Conservation (phyloP, 345 rosid species). For the Eucalyptus regnans region DNA sequence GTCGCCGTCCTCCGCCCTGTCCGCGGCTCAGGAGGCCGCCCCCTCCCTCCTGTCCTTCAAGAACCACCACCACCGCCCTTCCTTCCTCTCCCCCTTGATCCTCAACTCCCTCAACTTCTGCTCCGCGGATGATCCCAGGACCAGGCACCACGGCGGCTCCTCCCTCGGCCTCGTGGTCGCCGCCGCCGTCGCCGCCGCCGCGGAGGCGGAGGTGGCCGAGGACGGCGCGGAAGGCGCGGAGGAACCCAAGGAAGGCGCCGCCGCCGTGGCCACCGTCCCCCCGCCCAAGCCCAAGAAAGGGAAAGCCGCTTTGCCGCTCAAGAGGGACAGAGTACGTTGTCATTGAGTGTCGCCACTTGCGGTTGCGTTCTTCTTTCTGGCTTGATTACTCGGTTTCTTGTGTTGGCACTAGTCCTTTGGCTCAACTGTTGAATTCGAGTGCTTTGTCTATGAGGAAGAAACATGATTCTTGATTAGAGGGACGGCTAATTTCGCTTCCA, state of each 20-base stretch:
- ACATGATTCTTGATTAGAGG: background rate
- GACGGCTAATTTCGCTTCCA: background rate
- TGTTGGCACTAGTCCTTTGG: background rate
- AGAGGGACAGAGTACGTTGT: conserved; percentile 71
- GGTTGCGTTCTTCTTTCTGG: background rate
- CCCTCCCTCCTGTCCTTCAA: conserved; percentile 42
- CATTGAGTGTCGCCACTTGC: background rate
- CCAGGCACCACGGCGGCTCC: background rate
- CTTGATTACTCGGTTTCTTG: background rate
- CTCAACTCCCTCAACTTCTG: background rate
- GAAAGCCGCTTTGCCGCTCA: conserved; percentile 70
- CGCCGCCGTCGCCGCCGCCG: conserved; percentile 26
- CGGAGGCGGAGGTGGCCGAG: conserved; percentile 42
- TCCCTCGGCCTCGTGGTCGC: background rate
- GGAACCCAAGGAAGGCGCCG: conserved; percentile 8
- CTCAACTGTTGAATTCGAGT: background rate
- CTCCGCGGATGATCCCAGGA: background rate
- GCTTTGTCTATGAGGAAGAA: background rate
- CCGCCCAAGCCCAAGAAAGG: conserved; percentile 77
- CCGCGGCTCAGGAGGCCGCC: conserved; percentile 35
- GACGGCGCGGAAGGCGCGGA: conserved; percentile 7
- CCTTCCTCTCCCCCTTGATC: conserved; percentile 11
- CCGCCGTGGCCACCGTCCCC: conserved; percentile 8
- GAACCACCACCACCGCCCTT: conserved; percentile 6
- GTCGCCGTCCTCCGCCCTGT: conserved; percentile 32